Evolutionary conservation across 768 basidiomycete species (phyloP).

Genomic region (Leucocoprinus sp.): DNA sequence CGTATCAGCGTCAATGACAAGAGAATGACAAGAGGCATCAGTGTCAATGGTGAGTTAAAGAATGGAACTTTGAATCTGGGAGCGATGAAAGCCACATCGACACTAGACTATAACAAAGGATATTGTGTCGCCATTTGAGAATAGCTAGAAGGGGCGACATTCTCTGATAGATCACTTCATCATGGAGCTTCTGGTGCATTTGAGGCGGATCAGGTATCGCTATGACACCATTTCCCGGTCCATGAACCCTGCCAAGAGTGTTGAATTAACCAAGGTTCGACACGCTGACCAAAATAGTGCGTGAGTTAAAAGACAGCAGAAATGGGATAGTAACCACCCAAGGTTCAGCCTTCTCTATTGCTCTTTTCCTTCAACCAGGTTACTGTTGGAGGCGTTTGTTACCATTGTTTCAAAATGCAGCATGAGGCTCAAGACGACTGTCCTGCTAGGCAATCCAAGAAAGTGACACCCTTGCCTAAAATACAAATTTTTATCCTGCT

Average conservation of each 20-base stretch:
- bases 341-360: not conserved
- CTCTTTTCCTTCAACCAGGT: not conserved
- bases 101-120: no score
- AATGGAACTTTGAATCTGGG: no score
- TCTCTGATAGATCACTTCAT: not conserved
- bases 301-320: not conserved
- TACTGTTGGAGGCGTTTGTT: not conserved
- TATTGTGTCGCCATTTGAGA: no score
- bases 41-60: no score
- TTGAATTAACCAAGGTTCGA: not conserved
- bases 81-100: no score
- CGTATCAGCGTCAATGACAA: not conserved
- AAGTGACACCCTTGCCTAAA: constrained; percentile 27
- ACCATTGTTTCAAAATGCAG: not conserved
- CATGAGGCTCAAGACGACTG: constrained; percentile 1
- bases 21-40: no score
- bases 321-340: not conserved
- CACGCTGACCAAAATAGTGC: not conserved
- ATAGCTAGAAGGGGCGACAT: not conserved
- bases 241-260: constrained; percentile 1
- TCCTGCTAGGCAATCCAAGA: not conserved
- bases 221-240: not conserved
- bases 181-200: not conserved
- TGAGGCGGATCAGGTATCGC: not conserved
- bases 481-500: constrained; percentile 29